Conservation (phyloP, 495 filamentous ascomycete species). For the Entonaema liquescens region DNA sequence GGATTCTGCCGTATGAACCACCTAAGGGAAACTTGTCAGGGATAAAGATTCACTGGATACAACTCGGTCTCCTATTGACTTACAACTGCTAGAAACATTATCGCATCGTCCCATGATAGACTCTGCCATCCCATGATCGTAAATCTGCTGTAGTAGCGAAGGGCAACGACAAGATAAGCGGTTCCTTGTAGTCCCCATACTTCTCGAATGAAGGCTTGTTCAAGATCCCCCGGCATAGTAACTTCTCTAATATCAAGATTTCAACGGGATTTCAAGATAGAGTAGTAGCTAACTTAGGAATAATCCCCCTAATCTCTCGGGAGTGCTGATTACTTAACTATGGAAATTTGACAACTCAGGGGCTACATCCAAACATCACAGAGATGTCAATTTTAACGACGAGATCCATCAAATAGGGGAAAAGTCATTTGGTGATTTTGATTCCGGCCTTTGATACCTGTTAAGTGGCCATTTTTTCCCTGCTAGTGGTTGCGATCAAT, state of each 20-base stretch:
- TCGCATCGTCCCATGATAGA: slow-evolving; percentile 57
- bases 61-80: slow-evolving; percentile 24
- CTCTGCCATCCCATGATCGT: slow-evolving; percentile 38
- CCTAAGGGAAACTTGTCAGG: slow-evolving; percentile 25
- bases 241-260: background rate
- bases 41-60: slow-evolving; percentile 16
- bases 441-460: background rate
- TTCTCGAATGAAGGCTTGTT: slow-evolving; percentile 40
- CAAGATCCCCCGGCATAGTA: slow-evolving; percentile 16
- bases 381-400: background rate
- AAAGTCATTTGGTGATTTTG: background rate
- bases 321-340: background rate
- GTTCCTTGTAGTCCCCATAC: slow-evolving; percentile 46
- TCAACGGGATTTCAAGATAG: background rate
- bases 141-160: slow-evolving; percentile 44
- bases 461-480: background rate
- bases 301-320: background rate
- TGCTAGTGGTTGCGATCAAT: background rate
- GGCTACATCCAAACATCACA: background rate
- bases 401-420: background rate
- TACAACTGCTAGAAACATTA: slow-evolving; percentile 64
- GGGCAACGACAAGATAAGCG: slow-evolving; percentile 41
- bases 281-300: background rate
- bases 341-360: background rate
- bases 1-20: slow-evolving; percentile 51